Base-by-base conservation (phyloP, 768 basidiomycete species). In the Lentinula detonsa region DNA sequence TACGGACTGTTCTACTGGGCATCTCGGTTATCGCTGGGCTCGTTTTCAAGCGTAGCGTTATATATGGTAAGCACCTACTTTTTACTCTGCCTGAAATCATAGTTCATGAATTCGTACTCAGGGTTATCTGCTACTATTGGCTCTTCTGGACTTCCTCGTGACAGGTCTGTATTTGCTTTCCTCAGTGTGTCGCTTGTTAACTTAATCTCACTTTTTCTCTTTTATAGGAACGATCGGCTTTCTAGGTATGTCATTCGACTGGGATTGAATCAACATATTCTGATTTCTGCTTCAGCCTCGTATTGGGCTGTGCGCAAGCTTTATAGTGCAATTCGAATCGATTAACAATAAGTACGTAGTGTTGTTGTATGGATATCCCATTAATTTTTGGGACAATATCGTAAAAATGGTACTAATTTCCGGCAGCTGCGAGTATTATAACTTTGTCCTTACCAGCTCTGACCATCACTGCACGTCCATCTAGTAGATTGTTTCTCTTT, bases 1-100 rank as follows among this genome's bases (percentile, higher is more conserved):
- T 98, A 97, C 69, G 95, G 94, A 2, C 68, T 94, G 9, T 93
- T 93, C 75, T 94, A 93, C 69, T 93, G 90, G 91, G 83, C 80
- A 23, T 88, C 93, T 0, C 85, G 93, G 21, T 82, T 98, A n/a
- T 90, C 86, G 23, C 81, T 98, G 55, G 87, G 87, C 70, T 91
- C 91, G 8, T 76, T 93, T 60, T 82, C 93, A 4, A 91, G 90
- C 67, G 82, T 89, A 37, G 79, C 88, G 33, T 80, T 98, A 23
- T 98, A 95, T 75, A 80, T 98, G 34, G 57, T 59, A 2, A 21
- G 57, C 35, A 21, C n/a, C 28, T 7, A n/a, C 0, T 5, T 10
- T 46, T 48, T 23, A 28, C 23, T 33, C 11, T 13, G n/a, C 34
- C 9, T 39, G 9, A 34, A 49, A 13, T 48, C 11, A 23, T 9